Base-by-base conservation (phyloP, 2,329 filamentous ascomycete species). In the Verticillium tricorpus region DNA sequence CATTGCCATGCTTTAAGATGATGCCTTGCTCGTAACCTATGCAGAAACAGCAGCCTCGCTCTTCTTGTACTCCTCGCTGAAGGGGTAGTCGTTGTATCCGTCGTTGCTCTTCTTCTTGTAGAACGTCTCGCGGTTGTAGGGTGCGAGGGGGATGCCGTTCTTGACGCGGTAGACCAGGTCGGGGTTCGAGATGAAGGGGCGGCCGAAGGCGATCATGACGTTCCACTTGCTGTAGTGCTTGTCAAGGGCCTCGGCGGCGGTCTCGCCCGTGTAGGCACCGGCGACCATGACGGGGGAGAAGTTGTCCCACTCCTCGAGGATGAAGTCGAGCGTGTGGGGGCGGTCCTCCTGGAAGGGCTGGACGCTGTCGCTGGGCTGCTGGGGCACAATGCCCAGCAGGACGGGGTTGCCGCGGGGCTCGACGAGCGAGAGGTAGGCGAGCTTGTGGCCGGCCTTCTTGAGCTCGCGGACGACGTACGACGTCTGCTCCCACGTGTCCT, bases 111-210 rank as follows among this genome's bases (percentile, higher is more conserved):
- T 68, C 22, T 56, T 63, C 5, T 61, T 58, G 62, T 82, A 82
- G 60, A 82, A 80, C 0, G 69, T 72, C 0, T 72, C 65, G 9
- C 78, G 67, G 57, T 78, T 65, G 60, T 80, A 80, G 8, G 70
- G 67, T 6, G 68, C 69, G 14, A 81, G 63, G 1, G 70, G 65
- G 9, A 81, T 64, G 0, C 71, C 71, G 40, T 77, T 62, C 70
- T 73, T 71, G 1, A 79, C 58, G n/a, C 75, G 71, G 67, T 74
- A 80, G 1, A 76, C 70, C 58, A 80, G 65, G 60, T 80, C 77
- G 1, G 77, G 77, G 64, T 79, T 80, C 19, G 76, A 66, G 12
- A 73, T 77, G 61, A 72, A 80, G 15, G 70, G 67, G 34, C 77
- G 65, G 12, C 77, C 77, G 64, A 80, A 74, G 1, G 66, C 75